Evolutionary conservation across 2,329 filamentous ascomycete genomes (phyloP), one percentile per base, ranked within the genome.

Genomic region (Ophiostoma ulmi): DNA sequence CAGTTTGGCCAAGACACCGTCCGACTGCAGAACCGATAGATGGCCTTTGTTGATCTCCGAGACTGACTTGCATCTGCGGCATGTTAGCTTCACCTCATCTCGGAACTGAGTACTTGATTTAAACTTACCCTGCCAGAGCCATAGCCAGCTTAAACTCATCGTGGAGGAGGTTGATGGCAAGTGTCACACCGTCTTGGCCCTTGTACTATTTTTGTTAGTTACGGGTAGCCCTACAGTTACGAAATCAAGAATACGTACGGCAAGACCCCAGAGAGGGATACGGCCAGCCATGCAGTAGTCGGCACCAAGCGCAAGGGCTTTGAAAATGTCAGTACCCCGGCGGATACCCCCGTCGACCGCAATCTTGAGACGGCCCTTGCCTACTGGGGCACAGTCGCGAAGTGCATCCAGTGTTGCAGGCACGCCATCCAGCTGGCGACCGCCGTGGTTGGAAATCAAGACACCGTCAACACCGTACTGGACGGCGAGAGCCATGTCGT

Each of bases 321-420:
- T 85, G 79, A 86, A 85, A n/a, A 86, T 80, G 73, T 86, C 84
- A 3, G 80, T 82, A 0, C 83, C 84, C 52, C 81, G 78, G 17
- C 83, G 74, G 41, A 86, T 81, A 1, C 84, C 83, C 7, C 84
- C 82, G 70, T 86, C 84, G 17, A 85, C 74, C 44, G 81, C 80
- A 22, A 84, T 78, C 0, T 77, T 77, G 13, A 84, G 80, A 69
- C 77, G 79, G 0, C 81, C 81, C 14, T 83, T 79, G 2, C 82
- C 82, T 11, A 80, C 82, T 1, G 83, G 81, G 44, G 83, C 81
- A 71, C 85, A 82, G 70, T 84, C 80, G 4, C 64, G 71, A 17
- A 77, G 73, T 0, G 83, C 79, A 69, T 84, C 82, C 7, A 85
- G 75, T 0, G 82, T 82, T 1, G 83, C 80, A 0, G 80, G 79